Evolutionary conservation across 176 grass and related monocot species (phyloP), one percentile per base, ranked within the genome.

Genomic region (Aechmea fasciata): DNA sequence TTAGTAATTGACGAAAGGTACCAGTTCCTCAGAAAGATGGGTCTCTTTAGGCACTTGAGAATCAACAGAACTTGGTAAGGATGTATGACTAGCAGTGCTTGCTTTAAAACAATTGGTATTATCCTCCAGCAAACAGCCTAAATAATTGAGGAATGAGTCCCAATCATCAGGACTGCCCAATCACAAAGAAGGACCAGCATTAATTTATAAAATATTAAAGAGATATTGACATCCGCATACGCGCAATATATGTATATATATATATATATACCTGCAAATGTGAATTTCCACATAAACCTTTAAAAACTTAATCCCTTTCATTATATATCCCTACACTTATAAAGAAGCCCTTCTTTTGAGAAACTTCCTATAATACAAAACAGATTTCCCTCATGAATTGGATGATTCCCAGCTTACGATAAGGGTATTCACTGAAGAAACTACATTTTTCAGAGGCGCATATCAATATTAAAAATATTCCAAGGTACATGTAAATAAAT

Each of bases 161-260:
- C 87, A 99, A 81, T 99, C 94, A 88, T 99, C 94, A 87, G 90
- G 90, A 83, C 94, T 99, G 84, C 64, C 71, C 62, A 93, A 68
- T 75, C 71, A 96, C 33, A 88, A 87, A 72, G 47, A 83, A 79
- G 66, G 61, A 68, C 75, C 77, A 84, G 48, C 24, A 84, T 83
- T 78, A 91, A 87, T 73, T 70, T 18, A 50, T 49, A 61, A 15
- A 64, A 68, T 82, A 77, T 59, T 59, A n/a, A 74, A 67, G 65
- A 51, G 63, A 65, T 50, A 71, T 23, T 48, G 15, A 15, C 55
- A 61, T 18, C 20, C 20, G 9, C 20, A 18, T 61, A 2, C 33
- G 0, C 5, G 33, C 33, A 41, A 41, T 7, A 41, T 7, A 41
- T 41, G 5, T 41, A 41, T 41, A 41, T 41, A 41, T 41, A 41